Base-by-base conservation (phyloP, 2,329 filamentous ascomycete genomes). In the Alternaria ventricosa region DNA sequence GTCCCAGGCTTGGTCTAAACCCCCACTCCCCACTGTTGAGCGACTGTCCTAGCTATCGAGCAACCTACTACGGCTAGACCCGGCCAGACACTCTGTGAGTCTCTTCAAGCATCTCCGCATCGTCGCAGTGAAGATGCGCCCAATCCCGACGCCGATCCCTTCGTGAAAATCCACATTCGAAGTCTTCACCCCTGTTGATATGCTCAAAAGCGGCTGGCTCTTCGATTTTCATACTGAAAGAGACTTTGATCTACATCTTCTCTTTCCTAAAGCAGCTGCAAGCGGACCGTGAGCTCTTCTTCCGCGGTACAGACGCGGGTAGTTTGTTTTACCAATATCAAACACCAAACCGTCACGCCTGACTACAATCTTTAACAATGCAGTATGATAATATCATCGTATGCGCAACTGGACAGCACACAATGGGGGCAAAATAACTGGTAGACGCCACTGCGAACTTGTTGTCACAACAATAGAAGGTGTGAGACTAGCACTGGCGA, bases 291-390 rank as follows among this genome's bases (percentile, higher is more conserved):
- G 23, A 18, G 18, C 25, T 50, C 25, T 30, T 44, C 43, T 50
- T 54, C 58, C 53, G 25, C 58, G 12, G 23, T 57, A 22, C 45
- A 30, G 30, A 30, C 23, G 49, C 22, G 20, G 20, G 30, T 53
- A 43, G 15, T 27, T 57, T 55, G 30, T 51, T 61, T 61, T 61
- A 28, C 23, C 30, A 50, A 22, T 22, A 47, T 27, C 45, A 51
- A 61, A 36, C 25, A 23, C 49, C 20, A n/a, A 53, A 41, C 36
- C 49, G 12, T 53, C 49, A 15, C 49, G 20, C 13, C 30, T 30
- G 30, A 49, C 28, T 23, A 51, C 30, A 18, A 20, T 53, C 18
- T 53, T 53, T 41, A 7, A n/a, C 20, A 53, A 53, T 53, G 28
- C 11, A 33, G 49, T 53, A 41, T 33, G 10, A 28, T 41, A 25